Conservation (phyloP, 805 yeast genomes). For the Sugiyamaella lignohabitans region DNA sequence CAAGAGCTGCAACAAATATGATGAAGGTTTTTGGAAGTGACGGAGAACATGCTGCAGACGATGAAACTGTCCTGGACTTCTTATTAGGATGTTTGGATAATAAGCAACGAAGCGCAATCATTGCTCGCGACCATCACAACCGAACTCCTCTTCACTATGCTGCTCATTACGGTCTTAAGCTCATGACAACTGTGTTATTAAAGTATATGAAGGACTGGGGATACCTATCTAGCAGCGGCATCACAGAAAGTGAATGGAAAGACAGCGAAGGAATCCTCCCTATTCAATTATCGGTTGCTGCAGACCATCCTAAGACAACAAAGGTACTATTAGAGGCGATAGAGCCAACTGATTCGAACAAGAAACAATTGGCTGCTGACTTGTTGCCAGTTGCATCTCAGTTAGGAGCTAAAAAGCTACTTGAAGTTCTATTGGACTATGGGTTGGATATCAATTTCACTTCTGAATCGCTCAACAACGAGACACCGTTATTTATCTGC, state of each 20-base stretch:
- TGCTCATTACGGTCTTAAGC: slow-evolving; percentile 74
- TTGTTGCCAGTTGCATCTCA: slow-evolving; percentile 53
- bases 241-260: slow-evolving; percentile 27
- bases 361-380: slow-evolving; percentile 4
- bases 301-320: slow-evolving; percentile 74
- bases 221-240: background rate
- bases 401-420: slow-evolving; percentile 51
- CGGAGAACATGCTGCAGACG: slow-evolving; percentile 53
- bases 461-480: slow-evolving; percentile 49
- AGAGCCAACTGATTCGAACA: slow-evolving; percentile 26
- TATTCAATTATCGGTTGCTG: slow-evolving; percentile 72
- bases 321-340: slow-evolving; percentile 45
- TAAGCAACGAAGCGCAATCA: slow-evolving; percentile 47
- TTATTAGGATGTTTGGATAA: slow-evolving; percentile 52
- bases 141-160: slow-evolving; percentile 89
- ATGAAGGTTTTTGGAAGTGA: slow-evolving; percentile 55
- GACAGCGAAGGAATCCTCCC: slow-evolving; percentile 79
- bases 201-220: slow-evolving; percentile 54
- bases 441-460: slow-evolving; percentile 60
- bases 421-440: slow-evolving; percentile 46
- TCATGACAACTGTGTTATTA: slow-evolving; percentile 53
- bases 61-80: slow-evolving; percentile 53
- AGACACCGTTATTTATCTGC: slow-evolving; percentile 80
- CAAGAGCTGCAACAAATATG: slow-evolving; percentile 42
- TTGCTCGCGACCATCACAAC: slow-evolving; percentile 65